Percentiles rank a stretch among this genome's conserved stretches.
These are phyloP conservation scores for Fusarium tjaetaba DNA, from an alignment of 2,329 filamentous ascomycete genomes.

Conservation along the genomic window DNA sequence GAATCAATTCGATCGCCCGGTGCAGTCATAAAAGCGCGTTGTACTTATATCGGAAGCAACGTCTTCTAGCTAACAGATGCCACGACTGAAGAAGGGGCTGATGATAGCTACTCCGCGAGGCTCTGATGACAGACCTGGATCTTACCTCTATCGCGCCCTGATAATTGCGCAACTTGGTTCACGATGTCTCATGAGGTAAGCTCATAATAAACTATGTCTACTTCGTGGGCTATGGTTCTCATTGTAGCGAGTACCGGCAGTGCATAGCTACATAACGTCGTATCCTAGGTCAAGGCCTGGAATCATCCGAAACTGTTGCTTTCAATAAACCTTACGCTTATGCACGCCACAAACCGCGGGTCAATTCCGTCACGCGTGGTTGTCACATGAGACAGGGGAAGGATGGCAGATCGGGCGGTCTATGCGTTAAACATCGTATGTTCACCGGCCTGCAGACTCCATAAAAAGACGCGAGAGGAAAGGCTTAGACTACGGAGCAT, in stretches of 20 bases:
- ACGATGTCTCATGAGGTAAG: no score
- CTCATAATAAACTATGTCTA: no score
- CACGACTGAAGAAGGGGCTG: neutral
- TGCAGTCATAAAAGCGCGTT: no score
- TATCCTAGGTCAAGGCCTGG: rapidly evolving
- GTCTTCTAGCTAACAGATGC: neutral
- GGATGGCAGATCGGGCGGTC: neutral
- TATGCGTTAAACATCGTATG: neutral
- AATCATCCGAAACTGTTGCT: neutral
- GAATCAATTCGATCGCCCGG: neutral
- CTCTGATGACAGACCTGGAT: neutral
- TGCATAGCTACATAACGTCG: no score
- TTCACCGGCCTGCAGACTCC: neutral
- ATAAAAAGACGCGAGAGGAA: neutral
- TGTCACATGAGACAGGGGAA: neutral
- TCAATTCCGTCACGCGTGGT: neutral
- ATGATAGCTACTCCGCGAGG: rapidly evolving
- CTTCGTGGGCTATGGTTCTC: no score
- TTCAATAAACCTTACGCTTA: neutral
- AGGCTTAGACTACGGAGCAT: neutral
- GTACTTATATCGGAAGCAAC: neutral
- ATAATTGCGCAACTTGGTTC: no score
- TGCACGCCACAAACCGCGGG: neutral
- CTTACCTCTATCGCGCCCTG: neutral
- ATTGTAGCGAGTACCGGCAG: no score